Evolutionary conservation across 2,329 filamentous ascomycete genomes (phyloP).

Genomic region (Stemphylium beticola): DNA sequence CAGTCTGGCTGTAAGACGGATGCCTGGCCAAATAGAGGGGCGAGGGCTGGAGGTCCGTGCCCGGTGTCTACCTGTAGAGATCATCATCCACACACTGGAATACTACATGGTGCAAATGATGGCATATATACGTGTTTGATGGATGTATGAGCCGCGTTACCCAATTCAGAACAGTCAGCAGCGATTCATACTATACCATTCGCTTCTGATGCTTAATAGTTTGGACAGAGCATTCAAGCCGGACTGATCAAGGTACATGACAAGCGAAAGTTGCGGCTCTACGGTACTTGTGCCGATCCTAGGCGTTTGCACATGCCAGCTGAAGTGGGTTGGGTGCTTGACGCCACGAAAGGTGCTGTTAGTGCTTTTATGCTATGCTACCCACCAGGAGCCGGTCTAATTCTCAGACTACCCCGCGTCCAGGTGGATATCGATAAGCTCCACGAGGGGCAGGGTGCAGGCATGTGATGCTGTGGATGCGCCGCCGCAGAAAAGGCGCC

Average conservation of each 20-base stretch:
- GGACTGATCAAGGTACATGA: background rate
- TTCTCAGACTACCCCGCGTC: slow-evolving; percentile 15
- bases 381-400: background rate
- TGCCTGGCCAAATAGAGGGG: slow-evolving; percentile 3
- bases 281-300: background rate
- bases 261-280: background rate
- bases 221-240: background rate
- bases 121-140: background rate
- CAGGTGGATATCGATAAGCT: slow-evolving; percentile 1
- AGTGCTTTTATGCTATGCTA: background rate
- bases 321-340: background rate
- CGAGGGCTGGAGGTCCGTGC: slow-evolving; percentile 1
- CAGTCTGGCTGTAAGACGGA: background rate
- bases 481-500: background rate
- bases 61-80: background rate
- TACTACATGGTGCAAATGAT: background rate
- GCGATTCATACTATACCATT: no score
- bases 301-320: slow-evolving; percentile 6
- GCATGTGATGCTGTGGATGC: background rate
- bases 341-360: background rate
- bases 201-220: no score
- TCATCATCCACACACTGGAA: background rate
- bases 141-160: no score
- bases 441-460: slow-evolving; percentile 1
- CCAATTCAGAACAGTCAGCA: no score